Percentiles rank a stretch among this genome's conserved stretches.
phyloP scores from a whole-genome alignment of 176 grass and related monocot genomes.

The Saccharum officinarum region DNA sequence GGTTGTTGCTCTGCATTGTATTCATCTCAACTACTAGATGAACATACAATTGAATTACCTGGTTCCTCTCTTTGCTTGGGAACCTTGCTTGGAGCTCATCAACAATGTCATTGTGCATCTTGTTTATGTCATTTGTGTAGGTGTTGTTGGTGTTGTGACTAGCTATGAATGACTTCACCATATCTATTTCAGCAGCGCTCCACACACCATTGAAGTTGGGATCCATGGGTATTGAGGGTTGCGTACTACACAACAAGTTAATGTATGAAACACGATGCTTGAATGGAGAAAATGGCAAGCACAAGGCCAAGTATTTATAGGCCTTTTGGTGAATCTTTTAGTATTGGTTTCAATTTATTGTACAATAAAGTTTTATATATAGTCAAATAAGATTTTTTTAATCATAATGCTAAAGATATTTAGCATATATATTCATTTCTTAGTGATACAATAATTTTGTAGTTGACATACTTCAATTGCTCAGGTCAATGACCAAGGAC shows the following conservation, averaged over 20 bases:
- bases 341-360: background rate
- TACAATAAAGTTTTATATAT: background rate
- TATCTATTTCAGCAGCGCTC: background rate
- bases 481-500: background rate
- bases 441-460: background rate
- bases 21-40: too few species aligned
- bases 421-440: background rate
- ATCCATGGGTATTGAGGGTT: background rate
- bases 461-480: background rate
- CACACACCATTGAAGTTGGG: background rate
- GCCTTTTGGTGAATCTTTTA: background rate
- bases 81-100: too few species aligned
- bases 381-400: background rate
- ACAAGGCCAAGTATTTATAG: conserved; percentile 9
- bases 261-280: background rate
- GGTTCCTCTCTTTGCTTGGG: too few species aligned
- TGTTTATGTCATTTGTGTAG: too few species aligned
- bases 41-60: too few species aligned
- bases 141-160: background rate
- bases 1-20: too few species aligned
- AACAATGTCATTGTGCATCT: too few species aligned
- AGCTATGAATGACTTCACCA: background rate
- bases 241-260: background rate
- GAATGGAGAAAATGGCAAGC: background rate
- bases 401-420: background rate